Evolutionary conservation across 108 stramenopile genomes (phyloP), one percentile per base, ranked within the genome.

Genomic region (Cyclostephanos tholiformis): DNA sequence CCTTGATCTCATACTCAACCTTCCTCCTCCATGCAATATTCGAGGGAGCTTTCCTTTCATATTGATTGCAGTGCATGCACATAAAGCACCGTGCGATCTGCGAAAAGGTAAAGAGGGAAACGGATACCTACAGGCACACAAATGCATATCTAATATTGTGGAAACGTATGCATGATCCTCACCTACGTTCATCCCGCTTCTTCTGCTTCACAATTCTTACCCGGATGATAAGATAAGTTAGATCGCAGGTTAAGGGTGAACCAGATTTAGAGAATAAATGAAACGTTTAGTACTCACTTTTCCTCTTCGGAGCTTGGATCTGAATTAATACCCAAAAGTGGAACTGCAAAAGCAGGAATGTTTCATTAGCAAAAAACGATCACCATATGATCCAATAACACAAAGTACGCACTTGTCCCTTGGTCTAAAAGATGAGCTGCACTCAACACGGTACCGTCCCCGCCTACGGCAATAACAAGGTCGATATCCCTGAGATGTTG

Each of bases 391-490:
- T 16, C 13, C 44, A 46, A 46, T 46, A 46, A 46, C 16, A 46
- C 44, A 46, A 0, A 46, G 44, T 46, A 46, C 44, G 44, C 16
- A 46, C 44, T 94, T 0, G 93, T 94, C 29, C 93, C 93, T 69
- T 91, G 88, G 84, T 94, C 93, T 51, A 94, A 76, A 86, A 94
- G 91, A 68, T 94, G 93, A 12, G 93, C 93, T 4, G 89, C 76
- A 55, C 87, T 89, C 51, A 98, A 82, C 4, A 94, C 96, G 0
- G 98, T 98, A n/a, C 98, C 98, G 83, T 98, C 98, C 12, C 98
- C 98, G 0, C 98, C 98, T 22, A 98, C 96, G 1, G 97, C 91
- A 50, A 98, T 86, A 41, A 98, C 80, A 52, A 98, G 72, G 76
- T 98, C 98, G 20, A 92, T 84, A 85, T 95, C 89, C 4, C 87